Percentiles rank a stretch among this genome's conserved stretches.
Evolutionary conservation across 169 alveolate species (phyloP).

Genomic region (Plasmodium vinckei): DNA sequence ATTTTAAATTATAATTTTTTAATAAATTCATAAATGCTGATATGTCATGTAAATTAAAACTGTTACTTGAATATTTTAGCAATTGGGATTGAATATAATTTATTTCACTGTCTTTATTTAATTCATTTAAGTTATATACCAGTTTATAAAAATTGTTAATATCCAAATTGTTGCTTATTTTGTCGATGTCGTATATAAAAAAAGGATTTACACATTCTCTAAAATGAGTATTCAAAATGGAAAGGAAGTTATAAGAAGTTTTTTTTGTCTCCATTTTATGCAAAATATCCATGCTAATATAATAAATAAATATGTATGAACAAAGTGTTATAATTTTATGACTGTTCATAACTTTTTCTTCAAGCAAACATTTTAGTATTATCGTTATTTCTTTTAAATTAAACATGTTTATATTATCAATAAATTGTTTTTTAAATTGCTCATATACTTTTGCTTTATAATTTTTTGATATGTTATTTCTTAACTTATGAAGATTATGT

Average conservation of each 20-base stretch:
- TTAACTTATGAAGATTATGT: conserved; percentile 53
- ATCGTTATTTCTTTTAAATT: conserved; percentile 60
- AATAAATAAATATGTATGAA: conserved; percentile 39
- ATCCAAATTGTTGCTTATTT: conserved; percentile 7
- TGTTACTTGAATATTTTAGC: conserved; percentile 13
- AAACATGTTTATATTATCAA: conserved; percentile 20
- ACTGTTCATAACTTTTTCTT: conserved; percentile 16
- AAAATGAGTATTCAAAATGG: conserved; percentile 27
- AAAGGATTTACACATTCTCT: conserved; percentile 18
- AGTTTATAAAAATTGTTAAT: conserved; percentile 32
- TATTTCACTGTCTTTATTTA: background rate
- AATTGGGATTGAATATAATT: conserved; percentile 5
- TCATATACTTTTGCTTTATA: conserved; percentile 37
- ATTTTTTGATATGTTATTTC: conserved; percentile 32
- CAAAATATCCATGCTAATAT: conserved; percentile 43
- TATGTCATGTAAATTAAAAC: conserved; percentile 56
- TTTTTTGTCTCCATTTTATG: background rate
- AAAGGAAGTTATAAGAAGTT: background rate
- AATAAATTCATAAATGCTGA: conserved; percentile 44
- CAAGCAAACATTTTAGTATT: conserved; percentile 60
- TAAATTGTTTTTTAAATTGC: conserved; percentile 25
- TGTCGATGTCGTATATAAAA: conserved; percentile 19
- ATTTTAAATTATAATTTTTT: conserved; percentile 18
- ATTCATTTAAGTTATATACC: background rate
- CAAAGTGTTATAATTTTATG: conserved; percentile 48